Evolutionary conservation across 306 rosid species (phyloP), one percentile per base, ranked within the genome.

Genomic region (Gynostemma pentaphyllum): DNA sequence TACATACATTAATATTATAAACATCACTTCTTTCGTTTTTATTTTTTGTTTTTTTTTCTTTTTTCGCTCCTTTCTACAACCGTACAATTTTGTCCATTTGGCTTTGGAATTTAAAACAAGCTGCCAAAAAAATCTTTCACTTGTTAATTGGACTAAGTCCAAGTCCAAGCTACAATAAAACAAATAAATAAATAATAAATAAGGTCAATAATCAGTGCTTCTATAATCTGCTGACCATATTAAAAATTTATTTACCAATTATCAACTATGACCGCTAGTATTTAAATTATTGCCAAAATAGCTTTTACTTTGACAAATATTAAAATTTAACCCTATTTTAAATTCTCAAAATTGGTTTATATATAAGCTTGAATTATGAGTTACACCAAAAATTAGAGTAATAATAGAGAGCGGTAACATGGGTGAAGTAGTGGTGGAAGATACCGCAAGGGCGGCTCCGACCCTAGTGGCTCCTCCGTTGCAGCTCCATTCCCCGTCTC

Each of bases 401-500:
- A n/a, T n/a, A n/a, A n/a, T n/a, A n/a, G n/a, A n/a, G n/a, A n/a
- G n/a, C n/a, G n/a, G n/a, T n/a, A n/a, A n/a, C n/a, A 67, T 52
- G 61, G 63, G 19, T 36, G 63, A 6, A 1, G 65, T 39, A 68
- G 45, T 55, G 14, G 23, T 48, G 6, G 54, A 49, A 24, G 40
- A 52, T 41, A n/a, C 53, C 37, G 23, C 26, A 2, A 22, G 28
- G 1, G 16, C 54, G 21, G 4, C 27, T 1, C 75, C 66, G 5
- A 23, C 66, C 0, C 27, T 71, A 2, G 59, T 68, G 30, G 39
- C 70, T n/a, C 75, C 70, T 12, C 70, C 70, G 5, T 48, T 66
- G 5, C 75, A 53, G 12, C 30, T 51, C 45, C 66, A 71, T 41
- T 64, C 75, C 0, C 75, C 66, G 0, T 71, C 75, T 18, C 37